A percentile compares a stretch with the other conserved stretches of the same genome.
These are phyloP conservation scores for Vicia villosa DNA, from an alignment of 306 rosid species.

Conservation along the genomic window DNA sequence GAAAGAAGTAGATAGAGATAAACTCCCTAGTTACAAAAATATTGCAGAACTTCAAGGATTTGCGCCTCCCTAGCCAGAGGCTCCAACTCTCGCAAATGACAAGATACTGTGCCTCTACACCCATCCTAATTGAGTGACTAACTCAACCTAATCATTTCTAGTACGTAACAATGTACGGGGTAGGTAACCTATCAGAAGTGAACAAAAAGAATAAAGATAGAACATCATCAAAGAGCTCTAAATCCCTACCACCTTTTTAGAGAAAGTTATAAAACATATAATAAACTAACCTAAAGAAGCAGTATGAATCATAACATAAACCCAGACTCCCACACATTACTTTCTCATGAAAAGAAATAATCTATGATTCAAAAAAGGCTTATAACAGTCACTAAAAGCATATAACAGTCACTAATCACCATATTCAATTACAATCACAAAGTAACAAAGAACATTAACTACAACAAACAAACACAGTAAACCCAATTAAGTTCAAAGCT, in stretches of 20 bases:
- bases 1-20: neutral
- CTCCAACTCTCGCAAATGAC: neutral
- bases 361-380: too few species aligned
- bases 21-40: neutral
- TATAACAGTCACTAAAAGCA: too few species aligned
- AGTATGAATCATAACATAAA: conserved; percentile 6
- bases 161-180: neutral
- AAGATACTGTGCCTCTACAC: neutral
- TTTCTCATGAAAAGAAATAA: neutral
- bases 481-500: conserved; percentile 29
- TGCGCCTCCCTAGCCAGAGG: neutral
- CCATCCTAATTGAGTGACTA: neutral
- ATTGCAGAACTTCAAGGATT: neutral
- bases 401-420: conserved; percentile 7
- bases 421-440: too few species aligned
- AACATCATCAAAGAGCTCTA: conserved; percentile 11
- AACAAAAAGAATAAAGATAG: conserved; percentile 4
- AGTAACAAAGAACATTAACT: neutral
- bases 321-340: conserved; percentile 10
- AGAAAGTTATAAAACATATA: neutral
- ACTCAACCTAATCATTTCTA: neutral
- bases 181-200: neutral
- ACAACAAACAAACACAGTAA: conserved; percentile 11
- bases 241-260: conserved; percentile 18
- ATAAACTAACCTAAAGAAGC: neutral